Conservation (phyloP, 192 early-diverging fungal genomes). For the Mortierella alpina region DNA sequence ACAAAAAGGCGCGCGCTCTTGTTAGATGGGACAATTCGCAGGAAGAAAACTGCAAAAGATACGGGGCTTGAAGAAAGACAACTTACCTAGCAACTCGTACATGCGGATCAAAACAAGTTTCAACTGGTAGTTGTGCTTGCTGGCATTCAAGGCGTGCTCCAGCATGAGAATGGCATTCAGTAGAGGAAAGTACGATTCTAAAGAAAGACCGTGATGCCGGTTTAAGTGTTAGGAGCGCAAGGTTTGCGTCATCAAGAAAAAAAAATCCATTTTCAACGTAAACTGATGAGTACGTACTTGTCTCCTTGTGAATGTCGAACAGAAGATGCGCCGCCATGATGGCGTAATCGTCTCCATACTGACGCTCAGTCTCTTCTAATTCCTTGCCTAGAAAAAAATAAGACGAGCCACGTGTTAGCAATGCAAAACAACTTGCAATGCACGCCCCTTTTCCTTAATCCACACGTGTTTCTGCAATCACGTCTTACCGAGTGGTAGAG, state of each 20-base stretch:
- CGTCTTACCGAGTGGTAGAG: constrained; percentile 34
- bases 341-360: constrained; percentile 84
- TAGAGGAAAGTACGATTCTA: constrained; percentile 48
- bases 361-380: constrained; percentile 76
- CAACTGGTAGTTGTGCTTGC: constrained; percentile 86
- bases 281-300: constrained; percentile 19
- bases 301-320: constrained; percentile 63
- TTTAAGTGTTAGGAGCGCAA: not conserved
- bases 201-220: not conserved
- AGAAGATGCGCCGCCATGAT: constrained; percentile 71
- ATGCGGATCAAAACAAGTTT: constrained; percentile 89
- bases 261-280: not conserved
- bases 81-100: constrained; percentile 76
- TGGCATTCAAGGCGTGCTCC: constrained; percentile 78
- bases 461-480: no score
- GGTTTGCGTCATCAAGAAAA: not conserved
- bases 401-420: constrained; percentile 7
- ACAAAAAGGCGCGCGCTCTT: not conserved
- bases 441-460: no score
- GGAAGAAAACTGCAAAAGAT: not conserved
- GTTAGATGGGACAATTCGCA: not conserved
- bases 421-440: no score
- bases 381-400: constrained; percentile 53
- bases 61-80: no score
- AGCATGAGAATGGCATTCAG: constrained; percentile 72